phyloP scores from a whole-genome alignment of 768 basidiomycete species.

The Symmetrospora coprosmae region DNA sequence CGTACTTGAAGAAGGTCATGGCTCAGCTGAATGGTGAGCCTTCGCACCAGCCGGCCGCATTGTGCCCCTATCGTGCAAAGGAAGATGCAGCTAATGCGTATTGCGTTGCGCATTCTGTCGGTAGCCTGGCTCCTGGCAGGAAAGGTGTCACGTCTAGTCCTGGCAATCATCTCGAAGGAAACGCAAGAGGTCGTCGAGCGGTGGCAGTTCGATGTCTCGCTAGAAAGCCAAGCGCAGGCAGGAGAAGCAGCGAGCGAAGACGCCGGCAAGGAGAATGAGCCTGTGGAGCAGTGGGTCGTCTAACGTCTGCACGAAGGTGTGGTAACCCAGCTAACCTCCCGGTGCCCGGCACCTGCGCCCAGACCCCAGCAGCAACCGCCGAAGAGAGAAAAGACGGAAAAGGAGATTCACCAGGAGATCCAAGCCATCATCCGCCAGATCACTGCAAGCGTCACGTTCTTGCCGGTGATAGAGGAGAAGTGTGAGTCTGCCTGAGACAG shows the following conservation, averaged over 20 bases:
- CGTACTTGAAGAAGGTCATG: slow-evolving; percentile 86
- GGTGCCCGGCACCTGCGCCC: slow-evolving; percentile 55
- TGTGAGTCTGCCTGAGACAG: slow-evolving; percentile 39
- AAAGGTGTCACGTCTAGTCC: slow-evolving; percentile 80
- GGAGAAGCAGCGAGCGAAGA: slow-evolving; percentile 31
- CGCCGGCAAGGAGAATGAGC: too few species aligned
- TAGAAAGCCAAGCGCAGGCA: slow-evolving; percentile 46
- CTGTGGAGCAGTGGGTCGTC: too few species aligned
- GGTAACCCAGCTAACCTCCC: too few species aligned
- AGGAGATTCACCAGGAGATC: slow-evolving; percentile 91
- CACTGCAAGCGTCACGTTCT: slow-evolving; percentile 86
- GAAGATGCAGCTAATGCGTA: too few species aligned
- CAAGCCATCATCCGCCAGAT: slow-evolving; percentile 97
- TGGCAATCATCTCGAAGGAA: slow-evolving; percentile 92
- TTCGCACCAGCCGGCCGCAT: not conserved
- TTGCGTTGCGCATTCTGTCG: not conserved
- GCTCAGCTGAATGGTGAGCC: slow-evolving; percentile 76
- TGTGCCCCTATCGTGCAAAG: too few species aligned
- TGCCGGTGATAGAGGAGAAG: slow-evolving; percentile 79
- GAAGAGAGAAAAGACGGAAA: slow-evolving; percentile 40
- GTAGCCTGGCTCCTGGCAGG: slow-evolving; percentile 94
- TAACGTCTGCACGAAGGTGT: too few species aligned
- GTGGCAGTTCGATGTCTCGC: slow-evolving; percentile 94
- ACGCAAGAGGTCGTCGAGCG: slow-evolving; percentile 79
- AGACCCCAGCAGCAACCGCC: not conserved